Conservation (phyloP, 1,139 yeast species). For the Zygosaccharomyces sapae region DNA sequence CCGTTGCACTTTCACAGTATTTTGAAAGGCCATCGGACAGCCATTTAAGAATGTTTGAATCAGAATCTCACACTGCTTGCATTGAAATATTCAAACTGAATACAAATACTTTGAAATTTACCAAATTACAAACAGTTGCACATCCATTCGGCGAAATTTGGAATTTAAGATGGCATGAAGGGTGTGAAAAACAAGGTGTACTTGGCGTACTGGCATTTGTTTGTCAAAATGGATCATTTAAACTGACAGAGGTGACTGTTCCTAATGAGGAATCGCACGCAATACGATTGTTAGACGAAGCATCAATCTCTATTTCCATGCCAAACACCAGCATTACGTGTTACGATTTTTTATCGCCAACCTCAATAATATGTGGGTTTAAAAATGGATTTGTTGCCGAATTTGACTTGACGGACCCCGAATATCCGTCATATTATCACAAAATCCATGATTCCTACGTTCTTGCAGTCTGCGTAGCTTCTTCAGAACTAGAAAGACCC, state of each 20-base stretch:
- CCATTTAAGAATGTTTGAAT: conserved; percentile 39
- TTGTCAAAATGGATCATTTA: conserved; percentile 61
- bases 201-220: conserved; percentile 49
- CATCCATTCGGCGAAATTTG: conserved; percentile 54
- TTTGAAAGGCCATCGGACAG: conserved; percentile 35
- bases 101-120: conserved; percentile 29
- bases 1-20: conserved; percentile 45
- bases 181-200: conserved; percentile 33
- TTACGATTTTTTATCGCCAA: conserved; percentile 52
- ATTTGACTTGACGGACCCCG: conserved; percentile 42
- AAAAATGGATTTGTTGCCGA: conserved; percentile 66
- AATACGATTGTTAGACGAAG: conserved; percentile 34
- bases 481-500: conserved; percentile 39
- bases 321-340: conserved; percentile 43
- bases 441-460: conserved; percentile 52
- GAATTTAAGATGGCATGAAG: conserved; percentile 51
- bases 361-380: conserved; percentile 57
- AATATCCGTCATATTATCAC: conserved; percentile 46
- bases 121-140: conserved; percentile 37
- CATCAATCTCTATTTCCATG: conserved; percentile 30
- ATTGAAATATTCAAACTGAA: conserved; percentile 50
- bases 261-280: conserved; percentile 32
- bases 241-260: conserved; percentile 45
- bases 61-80: conserved; percentile 39
- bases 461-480: conserved; percentile 43